These are phyloP conservation scores for Neopestalotiopsis sp. DNA, from an alignment of 2,329 filamentous ascomycete species.

Conservation along the genomic window DNA sequence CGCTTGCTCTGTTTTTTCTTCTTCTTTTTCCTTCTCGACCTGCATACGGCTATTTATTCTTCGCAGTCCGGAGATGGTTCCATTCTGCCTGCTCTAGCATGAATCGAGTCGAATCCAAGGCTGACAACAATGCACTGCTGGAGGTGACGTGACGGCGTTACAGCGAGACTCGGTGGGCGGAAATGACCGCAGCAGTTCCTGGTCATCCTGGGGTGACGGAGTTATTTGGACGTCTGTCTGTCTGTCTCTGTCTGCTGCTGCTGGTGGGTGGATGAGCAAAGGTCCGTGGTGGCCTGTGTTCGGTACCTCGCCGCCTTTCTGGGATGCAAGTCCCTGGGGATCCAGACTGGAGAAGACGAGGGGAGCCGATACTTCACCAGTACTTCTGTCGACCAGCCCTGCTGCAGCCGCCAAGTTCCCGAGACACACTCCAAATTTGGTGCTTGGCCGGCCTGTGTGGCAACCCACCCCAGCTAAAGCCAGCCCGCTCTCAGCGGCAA, in stretches of 20 bases:
- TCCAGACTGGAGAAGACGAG: neutral
- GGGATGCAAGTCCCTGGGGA: conserved; percentile 14
- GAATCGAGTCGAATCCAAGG: neutral
- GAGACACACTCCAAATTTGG: conserved; percentile 24
- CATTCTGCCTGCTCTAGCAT: neutral
- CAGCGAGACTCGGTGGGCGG: neutral
- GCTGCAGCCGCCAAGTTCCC: conserved; percentile 17
- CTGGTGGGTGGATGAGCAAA: neutral
- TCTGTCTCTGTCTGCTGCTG: too few relatives aligned
- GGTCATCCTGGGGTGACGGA: neutral
- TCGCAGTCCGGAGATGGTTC: neutral
- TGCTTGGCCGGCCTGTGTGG: conserved; percentile 21
- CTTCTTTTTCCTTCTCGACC: neutral
- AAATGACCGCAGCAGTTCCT: conserved; percentile 6
- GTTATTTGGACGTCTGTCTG: neutral
- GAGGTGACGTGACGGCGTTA: conserved; percentile 14
- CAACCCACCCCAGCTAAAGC: neutral
- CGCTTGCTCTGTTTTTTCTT: too few relatives aligned
- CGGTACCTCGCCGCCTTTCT: conserved; percentile 8
- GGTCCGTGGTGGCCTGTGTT: conserved; percentile 10
- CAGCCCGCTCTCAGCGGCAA: conserved; percentile 17
- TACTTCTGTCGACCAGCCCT: conserved; percentile 16
- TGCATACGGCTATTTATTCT: neutral
- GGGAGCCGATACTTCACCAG: neutral
- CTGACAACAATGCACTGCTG: neutral